Evolutionary conservation across 169 alveolate genomes (phyloP).

Genomic region (Plasmodium gallinaceum): DNA sequence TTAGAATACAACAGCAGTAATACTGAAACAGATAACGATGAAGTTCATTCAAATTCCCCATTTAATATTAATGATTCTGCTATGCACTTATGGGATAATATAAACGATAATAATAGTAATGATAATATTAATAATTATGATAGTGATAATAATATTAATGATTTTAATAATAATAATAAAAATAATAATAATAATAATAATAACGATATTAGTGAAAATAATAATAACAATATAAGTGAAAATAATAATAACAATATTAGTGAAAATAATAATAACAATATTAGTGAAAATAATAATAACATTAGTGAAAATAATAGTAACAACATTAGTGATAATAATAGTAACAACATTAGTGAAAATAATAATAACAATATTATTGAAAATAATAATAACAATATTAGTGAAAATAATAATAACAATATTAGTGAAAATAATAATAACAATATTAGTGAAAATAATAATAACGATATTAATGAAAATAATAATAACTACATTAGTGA

Average conservation of each 20-base stretch:
- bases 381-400: background rate
- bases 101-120: conserved; percentile 5
- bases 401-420: background rate
- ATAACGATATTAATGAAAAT: background rate
- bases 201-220: background rate
- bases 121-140: no score
- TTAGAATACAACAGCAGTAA: conserved; percentile 36
- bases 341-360: background rate
- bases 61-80: conserved; percentile 33
- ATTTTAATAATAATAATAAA: no score
- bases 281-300: background rate
- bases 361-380: background rate
- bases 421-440: background rate
- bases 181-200: background rate
- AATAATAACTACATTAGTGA: background rate
- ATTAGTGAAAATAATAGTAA: background rate
- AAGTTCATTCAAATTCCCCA: conserved; percentile 2
- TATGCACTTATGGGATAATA: conserved; percentile 14
- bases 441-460: background rate
- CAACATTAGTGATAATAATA: background rate
- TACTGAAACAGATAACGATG: conserved; percentile 23
- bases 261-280: background rate
- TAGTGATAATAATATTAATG: no score
- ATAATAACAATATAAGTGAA: background rate
- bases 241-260: background rate